phyloP scores from a whole-genome alignment of 768 basidiomycete species.

The Suillus variegatus region DNA sequence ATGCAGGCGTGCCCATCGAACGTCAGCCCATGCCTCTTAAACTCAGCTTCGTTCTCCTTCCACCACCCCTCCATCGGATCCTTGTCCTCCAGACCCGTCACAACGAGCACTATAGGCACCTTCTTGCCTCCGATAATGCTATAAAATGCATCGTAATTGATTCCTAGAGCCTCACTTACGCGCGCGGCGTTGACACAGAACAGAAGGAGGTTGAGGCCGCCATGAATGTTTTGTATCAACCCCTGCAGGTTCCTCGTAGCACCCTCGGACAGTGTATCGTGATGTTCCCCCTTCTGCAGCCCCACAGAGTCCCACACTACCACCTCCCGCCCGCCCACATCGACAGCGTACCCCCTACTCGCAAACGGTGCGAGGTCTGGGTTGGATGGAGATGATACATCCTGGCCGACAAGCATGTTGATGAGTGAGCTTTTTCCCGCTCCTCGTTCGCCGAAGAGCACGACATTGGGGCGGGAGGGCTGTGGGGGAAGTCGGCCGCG shows the following conservation, averaged over 20 bases:
- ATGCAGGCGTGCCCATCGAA: slow-evolving; percentile 44
- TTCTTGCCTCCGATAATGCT: slow-evolving; percentile 35
- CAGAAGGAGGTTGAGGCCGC: slow-evolving; percentile 33
- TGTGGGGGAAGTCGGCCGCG: slow-evolving; percentile 2
- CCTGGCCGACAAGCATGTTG: slow-evolving; percentile 37
- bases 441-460: slow-evolving; percentile 46
- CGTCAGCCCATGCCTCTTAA: slow-evolving; percentile 34
- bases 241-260: slow-evolving; percentile 32
- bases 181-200: slow-evolving; percentile 35
- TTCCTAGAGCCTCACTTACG: slow-evolving; percentile 24
- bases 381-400: slow-evolving; percentile 31
- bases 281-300: slow-evolving; percentile 29
- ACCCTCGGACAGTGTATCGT: slow-evolving; percentile 29
- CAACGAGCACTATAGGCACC: slow-evolving; percentile 34
- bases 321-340: slow-evolving; percentile 20
- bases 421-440: slow-evolving; percentile 47
- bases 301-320: slow-evolving; percentile 38
- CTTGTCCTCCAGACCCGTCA: slow-evolving; percentile 38
- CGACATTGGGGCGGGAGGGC: slow-evolving; percentile 27
- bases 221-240: slow-evolving; percentile 36
- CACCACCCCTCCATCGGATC: slow-evolving; percentile 43
- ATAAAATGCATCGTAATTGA: slow-evolving; percentile 35
- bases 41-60: slow-evolving; percentile 32
- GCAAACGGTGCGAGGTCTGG: slow-evolving; percentile 37
- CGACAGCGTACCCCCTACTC: slow-evolving; percentile 23